Evolutionary conservation across 495 filamentous ascomycete genomes (phyloP).

Genomic region (Penicillium maclennaniae): DNA sequence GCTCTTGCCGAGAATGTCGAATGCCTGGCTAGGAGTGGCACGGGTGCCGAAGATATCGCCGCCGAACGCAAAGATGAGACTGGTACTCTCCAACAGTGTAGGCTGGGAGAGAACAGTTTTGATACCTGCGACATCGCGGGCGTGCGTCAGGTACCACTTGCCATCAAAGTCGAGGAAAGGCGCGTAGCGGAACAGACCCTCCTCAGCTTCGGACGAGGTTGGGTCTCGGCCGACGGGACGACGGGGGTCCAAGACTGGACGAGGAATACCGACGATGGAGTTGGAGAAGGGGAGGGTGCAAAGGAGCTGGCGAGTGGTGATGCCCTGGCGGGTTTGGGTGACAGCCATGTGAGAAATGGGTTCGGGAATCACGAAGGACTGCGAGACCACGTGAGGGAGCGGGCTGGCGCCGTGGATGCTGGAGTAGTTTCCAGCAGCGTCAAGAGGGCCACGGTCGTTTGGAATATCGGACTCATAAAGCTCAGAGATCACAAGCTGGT

Average conservation of each 20-base stretch:
- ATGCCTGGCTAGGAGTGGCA: constrained; percentile 76
- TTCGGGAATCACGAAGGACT: constrained; percentile 73
- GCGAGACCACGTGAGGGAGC: constrained; percentile 68
- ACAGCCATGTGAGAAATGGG: constrained; percentile 75
- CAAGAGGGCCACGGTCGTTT: constrained; percentile 83
- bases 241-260: constrained; percentile 75
- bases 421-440: constrained; percentile 65
- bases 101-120: constrained; percentile 67
- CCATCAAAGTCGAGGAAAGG: constrained; percentile 82
- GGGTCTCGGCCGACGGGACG: constrained; percentile 84
- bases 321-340: constrained; percentile 88
- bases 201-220: constrained; percentile 70
- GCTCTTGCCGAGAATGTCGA: constrained; percentile 88
- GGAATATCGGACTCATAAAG: constrained; percentile 79
- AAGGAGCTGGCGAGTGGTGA: constrained; percentile 79
- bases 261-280: constrained; percentile 75
- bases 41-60: constrained; percentile 81
- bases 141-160: constrained; percentile 75
- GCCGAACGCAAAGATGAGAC: constrained; percentile 85
- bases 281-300: constrained; percentile 67
- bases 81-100: constrained; percentile 86
- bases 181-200: constrained; percentile 73
- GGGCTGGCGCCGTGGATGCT: constrained; percentile 49
- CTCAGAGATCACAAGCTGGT: constrained; percentile 83
- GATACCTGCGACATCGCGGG: constrained; percentile 75